These are phyloP conservation scores for Pyrenochaeta sp. DNA, from an alignment of 2,329 filamentous ascomycete genomes.

Conservation along the genomic window DNA sequence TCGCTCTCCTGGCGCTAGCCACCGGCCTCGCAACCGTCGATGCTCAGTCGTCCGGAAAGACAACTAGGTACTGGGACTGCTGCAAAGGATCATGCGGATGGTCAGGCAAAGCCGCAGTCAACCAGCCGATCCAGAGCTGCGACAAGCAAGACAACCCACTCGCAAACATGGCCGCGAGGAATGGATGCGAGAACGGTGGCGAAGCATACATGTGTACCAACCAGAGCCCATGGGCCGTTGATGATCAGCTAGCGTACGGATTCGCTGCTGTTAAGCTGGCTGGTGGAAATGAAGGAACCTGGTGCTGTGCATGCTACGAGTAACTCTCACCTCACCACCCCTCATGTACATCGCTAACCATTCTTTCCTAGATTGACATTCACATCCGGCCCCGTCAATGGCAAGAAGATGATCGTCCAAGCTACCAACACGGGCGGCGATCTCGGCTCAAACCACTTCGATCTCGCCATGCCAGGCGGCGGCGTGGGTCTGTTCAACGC, in stretches of 20 bases:
- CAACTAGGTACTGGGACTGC: constrained; percentile 64
- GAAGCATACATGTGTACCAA: constrained; percentile 66
- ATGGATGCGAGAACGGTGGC: constrained; percentile 65
- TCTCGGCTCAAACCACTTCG: constrained; percentile 48
- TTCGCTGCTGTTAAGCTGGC: constrained; percentile 69
- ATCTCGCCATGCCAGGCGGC: constrained; percentile 49
- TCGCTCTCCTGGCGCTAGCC: constrained; percentile 37
- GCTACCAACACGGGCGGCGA: constrained; percentile 66
- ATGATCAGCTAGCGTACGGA: constrained; percentile 67
- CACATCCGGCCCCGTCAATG: constrained; percentile 62
- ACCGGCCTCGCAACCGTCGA: constrained; percentile 37
- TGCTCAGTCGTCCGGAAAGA: constrained; percentile 40
- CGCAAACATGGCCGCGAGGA: constrained; percentile 58
- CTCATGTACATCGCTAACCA: constrained; percentile 8
- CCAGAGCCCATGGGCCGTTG: constrained; percentile 69
- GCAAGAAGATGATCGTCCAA: constrained; percentile 71
- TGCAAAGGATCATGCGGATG: constrained; percentile 74
- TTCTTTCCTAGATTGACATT: constrained; percentile 59
- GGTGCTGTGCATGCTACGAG: constrained; percentile 74
- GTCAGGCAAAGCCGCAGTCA: constrained; percentile 65
- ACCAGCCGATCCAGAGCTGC: constrained; percentile 63
- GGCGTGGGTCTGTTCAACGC: constrained; percentile 48
- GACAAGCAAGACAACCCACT: constrained; percentile 65
- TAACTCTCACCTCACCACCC: constrained; percentile 17
- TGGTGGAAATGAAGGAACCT: constrained; percentile 62